Base-by-base conservation (phyloP, 352 stramenopile genomes). In the Phytophthora syringae region DNA sequence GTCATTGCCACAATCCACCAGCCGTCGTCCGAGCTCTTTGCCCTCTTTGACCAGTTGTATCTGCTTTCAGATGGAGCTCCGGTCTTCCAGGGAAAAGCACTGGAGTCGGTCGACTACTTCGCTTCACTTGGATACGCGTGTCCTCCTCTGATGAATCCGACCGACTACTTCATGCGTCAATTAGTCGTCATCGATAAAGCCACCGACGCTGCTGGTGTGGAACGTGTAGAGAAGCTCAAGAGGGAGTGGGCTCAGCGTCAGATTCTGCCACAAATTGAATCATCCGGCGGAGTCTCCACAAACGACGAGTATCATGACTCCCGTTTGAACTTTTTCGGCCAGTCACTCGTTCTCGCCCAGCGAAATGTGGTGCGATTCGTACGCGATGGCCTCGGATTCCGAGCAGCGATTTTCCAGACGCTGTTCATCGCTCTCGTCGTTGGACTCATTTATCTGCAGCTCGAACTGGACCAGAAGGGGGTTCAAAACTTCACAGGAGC, bases 1-100 rank as follows among this genome's bases (percentile, higher is more conserved):
- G 79, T 98, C 9, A 72, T 98, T 15, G 82, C 87, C 27, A 94
- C 94, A 2, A 97, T 98, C 70, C 93, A 97, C 30, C 79, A 86
- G 63, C 90, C 90, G 22, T 92, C 80, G 36, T 88, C 76, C 0
- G 72, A 85, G 37, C 10, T 82, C 5, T 89, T 80, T 42, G 56
- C 34, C 6, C 27, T 88, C 0, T 86, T 88, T 45, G 82, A 90
- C 37, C 64, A 79, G 59, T 59, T 90, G 2, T 87, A 88, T 27
- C 40, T 91, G 25, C 51, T 91, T 2, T 72, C 66, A 5, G 80
- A 89, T 42, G 80, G 77, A 3, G 43, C 70, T 0, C 52, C 74
- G 5, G 77, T 89, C 24, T 92, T 80, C 62, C 66, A 88, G 45
- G 80, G 77, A 2, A 83, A 82, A 44, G 75, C 70, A 11, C 24